Conservation (phyloP, 768 basidiomycete genomes). For the Rhodotorula kratochvilovae region DNA sequence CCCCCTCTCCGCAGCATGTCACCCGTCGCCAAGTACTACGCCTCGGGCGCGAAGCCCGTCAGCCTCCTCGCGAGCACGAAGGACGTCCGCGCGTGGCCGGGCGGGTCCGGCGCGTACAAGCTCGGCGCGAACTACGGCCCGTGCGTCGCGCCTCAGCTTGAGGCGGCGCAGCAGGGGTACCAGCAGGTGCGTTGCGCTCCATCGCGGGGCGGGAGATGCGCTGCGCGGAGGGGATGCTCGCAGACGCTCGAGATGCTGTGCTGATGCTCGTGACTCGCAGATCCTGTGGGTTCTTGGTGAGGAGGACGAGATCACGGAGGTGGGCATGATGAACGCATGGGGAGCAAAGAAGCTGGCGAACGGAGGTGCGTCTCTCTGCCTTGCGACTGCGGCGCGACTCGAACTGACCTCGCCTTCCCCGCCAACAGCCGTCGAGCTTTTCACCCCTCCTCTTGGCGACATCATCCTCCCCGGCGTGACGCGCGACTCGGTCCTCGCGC, state of each 20-base stretch:
- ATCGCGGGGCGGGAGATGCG: too few species aligned
- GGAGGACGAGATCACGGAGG: slow-evolving; percentile 52
- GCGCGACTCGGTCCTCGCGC: slow-evolving; percentile 65
- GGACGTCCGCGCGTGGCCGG: slow-evolving; percentile 75
- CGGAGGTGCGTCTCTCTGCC: too few species aligned
- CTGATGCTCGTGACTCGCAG: background rate
- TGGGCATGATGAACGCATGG: slow-evolving; percentile 76
- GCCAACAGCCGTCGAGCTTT: slow-evolving; percentile 59
- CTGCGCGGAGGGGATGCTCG: too few species aligned
- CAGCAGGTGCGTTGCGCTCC: slow-evolving; percentile 70
- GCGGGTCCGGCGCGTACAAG: slow-evolving; percentile 65
- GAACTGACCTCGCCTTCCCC: background rate
- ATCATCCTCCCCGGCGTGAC: slow-evolving; percentile 87
- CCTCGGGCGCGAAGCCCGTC: slow-evolving; percentile 52
- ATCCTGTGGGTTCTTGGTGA: slow-evolving; percentile 64
- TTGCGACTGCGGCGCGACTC: background rate
- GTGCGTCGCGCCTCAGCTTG: slow-evolving; percentile 58
- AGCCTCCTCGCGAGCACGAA: slow-evolving; percentile 65
- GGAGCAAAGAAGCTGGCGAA: slow-evolving; percentile 56
- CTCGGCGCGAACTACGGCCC: slow-evolving; percentile 55
- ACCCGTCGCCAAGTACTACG: slow-evolving; percentile 58
- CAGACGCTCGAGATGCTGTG: too few species aligned
- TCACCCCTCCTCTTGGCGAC: slow-evolving; percentile 83
- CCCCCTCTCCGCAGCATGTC: slow-evolving; percentile 48
- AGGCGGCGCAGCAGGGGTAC: slow-evolving; percentile 65